A percentile compares a stretch with the other conserved stretches of the same genome.
These are phyloP conservation scores for Thraustochytrium sp. DNA, from an alignment of 352 stramenopile species.

Conservation along the genomic window DNA sequence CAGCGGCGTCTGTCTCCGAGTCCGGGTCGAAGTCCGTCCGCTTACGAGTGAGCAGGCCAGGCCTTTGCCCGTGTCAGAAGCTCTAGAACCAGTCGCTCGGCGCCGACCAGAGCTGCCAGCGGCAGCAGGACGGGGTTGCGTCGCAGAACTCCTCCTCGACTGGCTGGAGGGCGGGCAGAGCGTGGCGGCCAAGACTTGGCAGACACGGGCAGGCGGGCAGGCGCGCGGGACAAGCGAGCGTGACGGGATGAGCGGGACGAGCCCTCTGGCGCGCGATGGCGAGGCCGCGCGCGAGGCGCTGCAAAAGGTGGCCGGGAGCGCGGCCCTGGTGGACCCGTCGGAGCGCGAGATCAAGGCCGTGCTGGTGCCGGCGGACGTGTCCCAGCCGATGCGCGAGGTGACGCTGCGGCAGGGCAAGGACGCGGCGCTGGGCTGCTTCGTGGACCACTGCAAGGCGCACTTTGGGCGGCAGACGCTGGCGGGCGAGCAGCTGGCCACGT, in stretches of 20 bases:
- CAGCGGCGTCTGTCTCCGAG: no score
- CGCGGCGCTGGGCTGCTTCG: constrained; percentile 25
- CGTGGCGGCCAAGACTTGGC: no score
- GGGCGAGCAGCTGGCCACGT: background rate
- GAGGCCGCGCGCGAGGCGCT: background rate
- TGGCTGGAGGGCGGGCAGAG: no score
- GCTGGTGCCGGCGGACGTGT: constrained; percentile 2
- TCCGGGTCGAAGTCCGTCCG: no score
- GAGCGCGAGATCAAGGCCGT: constrained; percentile 30
- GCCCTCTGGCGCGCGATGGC: background rate
- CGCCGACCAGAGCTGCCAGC: no score
- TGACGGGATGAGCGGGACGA: background rate
- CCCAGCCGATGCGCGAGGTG: constrained; percentile 2
- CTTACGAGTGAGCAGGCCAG: no score
- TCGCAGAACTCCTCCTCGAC: no score
- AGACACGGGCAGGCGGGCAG: no score
- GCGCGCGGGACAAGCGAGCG: no score
- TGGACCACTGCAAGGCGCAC: constrained; percentile 33
- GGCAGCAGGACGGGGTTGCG: no score
- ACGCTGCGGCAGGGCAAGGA: constrained; percentile 13
- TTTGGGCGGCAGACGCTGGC: constrained; percentile 4
- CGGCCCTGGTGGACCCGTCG: background rate
- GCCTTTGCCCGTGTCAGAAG: no score
- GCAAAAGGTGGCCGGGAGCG: background rate
- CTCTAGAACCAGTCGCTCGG: no score